phyloP scores from a whole-genome alignment of 73 alveolate genomes.

The Blepharisma japonicum region DNA sequence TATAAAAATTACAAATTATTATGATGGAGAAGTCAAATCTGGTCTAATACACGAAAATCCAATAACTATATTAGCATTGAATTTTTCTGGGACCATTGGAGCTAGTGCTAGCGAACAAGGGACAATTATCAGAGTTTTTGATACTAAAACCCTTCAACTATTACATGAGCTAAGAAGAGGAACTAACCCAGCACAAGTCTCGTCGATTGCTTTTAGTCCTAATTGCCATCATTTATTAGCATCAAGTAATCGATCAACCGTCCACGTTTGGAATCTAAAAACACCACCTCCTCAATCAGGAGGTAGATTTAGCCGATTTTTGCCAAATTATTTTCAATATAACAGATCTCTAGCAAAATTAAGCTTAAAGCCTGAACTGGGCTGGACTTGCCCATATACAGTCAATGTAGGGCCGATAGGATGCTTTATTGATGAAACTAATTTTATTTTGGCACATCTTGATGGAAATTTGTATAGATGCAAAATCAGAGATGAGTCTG shows the following conservation, averaged over 20 bases:
- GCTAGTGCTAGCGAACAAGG: conserved; percentile 93
- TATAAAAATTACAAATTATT: conserved; percentile 73
- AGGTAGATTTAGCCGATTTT: background rate
- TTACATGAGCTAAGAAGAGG: conserved; percentile 94
- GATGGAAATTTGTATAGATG: conserved; percentile 17
- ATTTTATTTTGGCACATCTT: conserved; percentile 5
- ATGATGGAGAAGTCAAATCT: conserved; percentile 37
- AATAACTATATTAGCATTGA: conserved; percentile 65
- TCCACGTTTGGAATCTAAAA: conserved; percentile 21
- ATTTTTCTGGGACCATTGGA: conserved; percentile 75
- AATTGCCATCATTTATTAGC: conserved; percentile 48
- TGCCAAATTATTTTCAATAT: conserved; percentile 22
- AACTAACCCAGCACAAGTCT: conserved; percentile 86
- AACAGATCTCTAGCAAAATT: background rate
- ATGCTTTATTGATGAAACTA: background rate
- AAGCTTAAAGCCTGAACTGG: background rate
- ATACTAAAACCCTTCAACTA: conserved; percentile 55
- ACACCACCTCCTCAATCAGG: background rate
- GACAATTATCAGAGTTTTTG: conserved; percentile 78
- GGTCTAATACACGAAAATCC: conserved; percentile 63
- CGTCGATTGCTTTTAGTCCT: conserved; percentile 85
- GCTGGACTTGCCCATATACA: conserved; percentile 12
- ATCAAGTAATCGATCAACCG: background rate
- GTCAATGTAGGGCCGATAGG: background rate
- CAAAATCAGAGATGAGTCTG: background rate